phyloP scores from a whole-genome alignment of 2,329 filamentous ascomycete species.

The Emericellopsis atlantica region DNA sequence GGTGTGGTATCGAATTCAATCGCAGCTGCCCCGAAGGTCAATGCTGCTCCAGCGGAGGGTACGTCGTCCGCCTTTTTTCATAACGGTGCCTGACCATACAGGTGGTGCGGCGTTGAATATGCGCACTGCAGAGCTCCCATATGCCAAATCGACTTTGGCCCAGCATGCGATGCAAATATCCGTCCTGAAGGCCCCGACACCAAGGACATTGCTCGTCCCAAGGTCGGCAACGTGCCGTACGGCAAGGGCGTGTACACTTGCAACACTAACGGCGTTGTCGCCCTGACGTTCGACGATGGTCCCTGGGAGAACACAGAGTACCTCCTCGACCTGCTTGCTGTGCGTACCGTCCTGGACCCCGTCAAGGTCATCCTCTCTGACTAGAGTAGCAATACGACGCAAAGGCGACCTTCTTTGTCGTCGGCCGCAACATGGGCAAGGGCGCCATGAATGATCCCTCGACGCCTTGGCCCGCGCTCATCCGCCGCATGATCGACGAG shows the following conservation, averaged over 20 bases:
- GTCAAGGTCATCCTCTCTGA: not conserved
- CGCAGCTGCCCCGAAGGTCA: constrained; percentile 18
- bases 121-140: constrained; percentile 49
- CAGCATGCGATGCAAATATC: constrained; percentile 47
- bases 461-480: constrained; percentile 19
- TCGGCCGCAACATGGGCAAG: constrained; percentile 22
- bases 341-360: not conserved
- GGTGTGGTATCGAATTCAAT: constrained; percentile 26
- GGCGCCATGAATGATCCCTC: constrained; percentile 25
- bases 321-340: constrained; percentile 22
- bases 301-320: constrained; percentile 28
- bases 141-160: constrained; percentile 48
- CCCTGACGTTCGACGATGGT: constrained; percentile 33
- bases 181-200: constrained; percentile 39
- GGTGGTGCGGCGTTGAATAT: constrained; percentile 40
- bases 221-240: constrained; percentile 32
- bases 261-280: constrained; percentile 20
- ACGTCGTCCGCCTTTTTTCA: constrained; percentile 4
- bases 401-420: constrained; percentile 25
- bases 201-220: constrained; percentile 33
- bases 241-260: constrained; percentile 37
- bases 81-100: constrained; percentile 7
- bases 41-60: constrained; percentile 31
- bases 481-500: constrained; percentile 32
- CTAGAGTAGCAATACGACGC: constrained; percentile 16